Evolutionary conservation across 345 rosid genomes (phyloP).

Genomic region (Kernera saxatilis): DNA sequence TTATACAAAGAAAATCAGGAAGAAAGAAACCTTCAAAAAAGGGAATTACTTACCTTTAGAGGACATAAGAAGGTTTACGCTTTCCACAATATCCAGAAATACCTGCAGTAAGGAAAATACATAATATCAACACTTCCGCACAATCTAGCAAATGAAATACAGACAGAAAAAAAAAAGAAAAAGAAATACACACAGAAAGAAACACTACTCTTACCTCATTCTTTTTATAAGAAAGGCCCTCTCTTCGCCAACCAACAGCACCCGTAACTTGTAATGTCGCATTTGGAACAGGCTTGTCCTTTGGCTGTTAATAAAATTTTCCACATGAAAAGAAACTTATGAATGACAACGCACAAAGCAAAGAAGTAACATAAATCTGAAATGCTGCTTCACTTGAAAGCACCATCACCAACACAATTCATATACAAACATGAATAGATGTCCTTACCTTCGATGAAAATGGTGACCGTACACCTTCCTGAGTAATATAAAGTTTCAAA

Average conservation of each 20-base stretch:
- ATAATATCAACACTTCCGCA: neutral
- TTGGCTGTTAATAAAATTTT: slow-evolving; percentile 30
- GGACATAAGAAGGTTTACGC: slow-evolving; percentile 97
- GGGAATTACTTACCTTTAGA: slow-evolving; percentile 62
- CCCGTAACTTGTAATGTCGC: slow-evolving; percentile 99
- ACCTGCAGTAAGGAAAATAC: slow-evolving; percentile 48
- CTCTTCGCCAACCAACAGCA: slow-evolving; percentile 99
- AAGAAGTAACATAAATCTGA: slow-evolving; percentile 3
- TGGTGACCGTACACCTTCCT: slow-evolving; percentile 96
- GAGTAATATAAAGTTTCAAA: slow-evolving; percentile 94
- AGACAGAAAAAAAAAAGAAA: neutral
- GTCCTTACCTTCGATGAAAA: slow-evolving; percentile 86
- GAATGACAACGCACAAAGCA: neutral
- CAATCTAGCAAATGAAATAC: neutral
- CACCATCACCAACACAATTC: neutral
- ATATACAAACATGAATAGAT: neutral
- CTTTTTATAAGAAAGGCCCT: slow-evolving; percentile 93
- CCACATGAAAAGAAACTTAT: neutral
- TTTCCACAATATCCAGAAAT: slow-evolving; percentile 96
- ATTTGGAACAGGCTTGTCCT: slow-evolving; percentile 93
- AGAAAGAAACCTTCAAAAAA: neutral
- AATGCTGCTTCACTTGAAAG: neutral
- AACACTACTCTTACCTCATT: slow-evolving; percentile 60
- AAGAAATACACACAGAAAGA: neutral
- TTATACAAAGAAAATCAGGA: neutral